Conservation (phyloP, 2,329 filamentous ascomycete genomes). For the Cryphonectria nitschkei region DNA sequence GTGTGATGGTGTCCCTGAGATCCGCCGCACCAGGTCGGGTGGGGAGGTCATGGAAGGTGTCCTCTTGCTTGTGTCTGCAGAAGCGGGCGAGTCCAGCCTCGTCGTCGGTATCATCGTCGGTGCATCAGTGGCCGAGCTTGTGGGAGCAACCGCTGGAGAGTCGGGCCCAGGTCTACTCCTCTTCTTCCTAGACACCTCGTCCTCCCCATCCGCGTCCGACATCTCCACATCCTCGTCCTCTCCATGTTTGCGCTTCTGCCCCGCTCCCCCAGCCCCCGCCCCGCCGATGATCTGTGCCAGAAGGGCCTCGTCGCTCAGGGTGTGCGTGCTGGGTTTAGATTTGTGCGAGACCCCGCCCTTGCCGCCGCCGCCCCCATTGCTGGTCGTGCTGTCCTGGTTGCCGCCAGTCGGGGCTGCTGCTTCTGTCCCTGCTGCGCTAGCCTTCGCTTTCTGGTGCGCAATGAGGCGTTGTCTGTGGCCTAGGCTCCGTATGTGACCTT, state of each 20-base stretch:
- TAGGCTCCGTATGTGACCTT: conserved; percentile 58
- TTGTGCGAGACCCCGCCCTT: conserved; percentile 16
- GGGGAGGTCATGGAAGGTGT: conserved; percentile 39
- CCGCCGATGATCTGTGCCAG: conserved; percentile 27
- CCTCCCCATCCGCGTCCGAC: conserved; percentile 35
- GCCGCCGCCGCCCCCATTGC: conserved; percentile 16
- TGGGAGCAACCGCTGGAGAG: conserved; percentile 12
- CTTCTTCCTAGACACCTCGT: conserved; percentile 46
- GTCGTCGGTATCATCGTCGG: conserved; percentile 1
- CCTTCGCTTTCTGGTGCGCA: conserved; percentile 30
- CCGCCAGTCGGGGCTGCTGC: conserved; percentile 29
- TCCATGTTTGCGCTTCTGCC: conserved; percentile 36
- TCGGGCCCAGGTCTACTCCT: conserved; percentile 47
- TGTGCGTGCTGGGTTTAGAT: conserved; percentile 28
- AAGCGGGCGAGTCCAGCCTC: background rate
- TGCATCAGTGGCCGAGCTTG: background rate
- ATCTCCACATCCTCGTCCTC: conserved; percentile 41
- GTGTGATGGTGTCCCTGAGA: conserved; percentile 56
- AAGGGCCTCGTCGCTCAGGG: conserved; percentile 37
- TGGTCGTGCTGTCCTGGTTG: conserved; percentile 3
- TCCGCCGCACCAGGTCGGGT: conserved; percentile 48
- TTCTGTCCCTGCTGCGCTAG: conserved; percentile 21
- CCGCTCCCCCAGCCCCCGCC: background rate
- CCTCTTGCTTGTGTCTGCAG: conserved; percentile 26
- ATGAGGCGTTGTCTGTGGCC: conserved; percentile 49